Base-by-base conservation (phyloP, 192 early-diverging fungal species). In the Phlyctochytrium planicorne region DNA sequence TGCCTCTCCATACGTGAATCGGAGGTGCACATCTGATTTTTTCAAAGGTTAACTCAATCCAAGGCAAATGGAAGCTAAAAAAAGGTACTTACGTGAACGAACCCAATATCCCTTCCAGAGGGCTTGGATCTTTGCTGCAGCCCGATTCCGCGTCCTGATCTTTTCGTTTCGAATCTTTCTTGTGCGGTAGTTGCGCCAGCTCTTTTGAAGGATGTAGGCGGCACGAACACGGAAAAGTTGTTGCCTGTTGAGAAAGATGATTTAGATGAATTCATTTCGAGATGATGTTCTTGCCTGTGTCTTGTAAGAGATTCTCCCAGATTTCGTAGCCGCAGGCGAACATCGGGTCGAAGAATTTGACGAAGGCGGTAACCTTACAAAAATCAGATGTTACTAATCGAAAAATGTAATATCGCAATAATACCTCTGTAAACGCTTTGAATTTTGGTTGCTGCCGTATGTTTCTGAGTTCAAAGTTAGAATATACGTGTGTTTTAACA, bases 51-150 rank as follows among this genome's bases (percentile, higher is more conserved):
- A 50, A 50, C 40, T 10, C 40, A 50, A 50, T 50, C 12, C 12
- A 50, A n/a, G n/a, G 10, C 10, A n/a, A 50, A 50, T n/a, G 55
- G 27, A 57, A 56, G 36, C 64, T 20, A 53, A 23, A 61, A 72
- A 30, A 68, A 75, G 55, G 33, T 1, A 80, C 79, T 59, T 75
- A 80, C 80, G 81, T 2, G 81, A 81, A 10, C 84, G 73, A 16
- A 85, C 79, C 78, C 82, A 85, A 62, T 79, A 86, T 1, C 84
- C 84, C 65, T 76, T 76, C 84, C 84, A 86, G 29, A 79, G 56
- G 2, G 84, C 80, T 65, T 86, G 84, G 31, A 86, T 75, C 70
- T 76, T 66, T 29, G 82, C 77, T 0, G 80, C 84, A 3, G 84
- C 84, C 36, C 72, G 32, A 57, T 85, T 82, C 30, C 82, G 40